Percentiles rank a stretch among this genome's conserved stretches.
Evolutionary conservation across 495 filamentous ascomycete genomes (phyloP).

Genomic region (Hamigera avellanea): DNA sequence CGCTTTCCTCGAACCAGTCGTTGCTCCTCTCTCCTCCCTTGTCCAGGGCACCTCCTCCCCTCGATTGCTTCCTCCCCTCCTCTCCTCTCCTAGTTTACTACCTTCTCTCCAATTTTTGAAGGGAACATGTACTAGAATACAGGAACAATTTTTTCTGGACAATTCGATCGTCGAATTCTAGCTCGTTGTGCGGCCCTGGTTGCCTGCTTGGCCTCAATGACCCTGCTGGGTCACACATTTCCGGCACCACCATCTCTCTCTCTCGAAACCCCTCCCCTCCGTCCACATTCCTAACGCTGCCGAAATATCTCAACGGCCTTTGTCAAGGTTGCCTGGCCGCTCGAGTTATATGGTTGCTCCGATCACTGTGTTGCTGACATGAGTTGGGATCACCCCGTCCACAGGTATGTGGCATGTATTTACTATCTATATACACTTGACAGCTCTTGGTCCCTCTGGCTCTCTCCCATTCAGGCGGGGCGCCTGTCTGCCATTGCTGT

Average conservation of each 20-base stretch:
- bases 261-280: conserved; percentile 16
- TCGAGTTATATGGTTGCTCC: conserved; percentile 33
- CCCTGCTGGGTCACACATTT: conserved; percentile 15
- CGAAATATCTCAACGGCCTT: neutral
- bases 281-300: conserved; percentile 1
- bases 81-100: too few species aligned
- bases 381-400: conserved; percentile 64
- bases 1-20: too few species aligned
- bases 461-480: conserved; percentile 16
- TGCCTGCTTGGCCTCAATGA: conserved; percentile 22
- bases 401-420: conserved; percentile 45
- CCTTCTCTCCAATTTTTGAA: too few species aligned
- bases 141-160: too few species aligned
- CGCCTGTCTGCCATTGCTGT: conserved; percentile 3
- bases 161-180: too few species aligned
- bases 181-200: too few species aligned
- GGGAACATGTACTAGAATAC: too few species aligned
- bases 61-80: too few species aligned
- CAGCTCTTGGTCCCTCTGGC: conserved; percentile 1
- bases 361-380: conserved; percentile 40
- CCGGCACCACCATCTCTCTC: conserved; percentile 10
- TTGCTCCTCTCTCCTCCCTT: too few species aligned
- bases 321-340: conserved; percentile 26
- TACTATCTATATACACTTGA: conserved; percentile 2
- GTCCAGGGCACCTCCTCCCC: too few species aligned